Base-by-base conservation (phyloP, 768 basidiomycete genomes). In the Lactarius trivialis region DNA sequence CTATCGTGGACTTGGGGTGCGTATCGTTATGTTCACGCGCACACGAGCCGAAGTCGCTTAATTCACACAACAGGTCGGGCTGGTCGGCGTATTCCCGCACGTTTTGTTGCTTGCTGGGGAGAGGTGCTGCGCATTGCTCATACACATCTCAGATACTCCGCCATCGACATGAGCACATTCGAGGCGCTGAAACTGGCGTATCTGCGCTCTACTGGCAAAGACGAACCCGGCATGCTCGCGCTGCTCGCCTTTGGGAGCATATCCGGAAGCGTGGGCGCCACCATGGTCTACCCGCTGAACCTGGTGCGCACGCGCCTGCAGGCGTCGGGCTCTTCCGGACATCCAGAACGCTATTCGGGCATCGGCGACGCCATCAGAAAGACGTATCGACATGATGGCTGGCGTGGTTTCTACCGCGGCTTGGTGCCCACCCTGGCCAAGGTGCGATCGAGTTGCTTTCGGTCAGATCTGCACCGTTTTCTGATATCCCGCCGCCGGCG, bases 161-260 rank as follows among this genome's bases (percentile, higher is more conserved):
- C 96, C 5, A 99, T 98, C 65, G 96, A 99, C 74, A 96, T 93
- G 91, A 90, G 88, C 68, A 95, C 95, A 3, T 98, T 97, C 63
- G 96, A 98, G 76, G 92, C 93, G 2, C 83, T 99, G 60, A 98
- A 98, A 73, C 77, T 94, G 49, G 86, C 89, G 2, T 98, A 98
- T 73, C 76, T 89, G 41, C 83, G 85, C 56, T 96, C 94, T 34
- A 90, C 91, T 6, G 88, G 87, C 36, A 84, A 87, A 69, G 88
- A 93, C 30, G 95, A 99, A 72, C 93, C 96, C 0, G 91, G 91
- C 2, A 84, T 94, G 7, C 79, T 94, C 57, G 93, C 91, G 30
- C 72, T 93, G 33, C 82, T 98, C 19, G 85, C 90, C 4, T 98
- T 97, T 68, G 95, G 95, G 50, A 94, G 92, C 68, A 75, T 96